phyloP scores from a whole-genome alignment of 2,329 filamentous ascomycete genomes.

The Aquanectria penicillioides region DNA sequence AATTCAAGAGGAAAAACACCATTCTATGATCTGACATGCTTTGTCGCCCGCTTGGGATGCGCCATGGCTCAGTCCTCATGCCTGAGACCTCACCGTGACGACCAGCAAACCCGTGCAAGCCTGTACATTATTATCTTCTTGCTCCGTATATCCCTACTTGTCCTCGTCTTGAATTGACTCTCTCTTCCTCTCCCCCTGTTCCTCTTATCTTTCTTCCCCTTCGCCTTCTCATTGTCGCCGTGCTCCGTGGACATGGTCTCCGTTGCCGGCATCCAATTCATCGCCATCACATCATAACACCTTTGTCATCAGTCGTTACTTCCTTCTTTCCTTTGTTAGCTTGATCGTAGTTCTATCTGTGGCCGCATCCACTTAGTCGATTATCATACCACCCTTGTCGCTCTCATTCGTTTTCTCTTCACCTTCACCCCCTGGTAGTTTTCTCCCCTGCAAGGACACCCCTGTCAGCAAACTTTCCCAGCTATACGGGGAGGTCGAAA shows the following conservation, averaged over 20 bases:
- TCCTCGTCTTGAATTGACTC: not conserved
- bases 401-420: slow-evolving; percentile 4
- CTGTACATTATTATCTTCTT: too few relatives aligned
- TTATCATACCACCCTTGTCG: not conserved
- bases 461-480: not conserved
- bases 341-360: not conserved
- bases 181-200: too few relatives aligned
- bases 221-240: not conserved
- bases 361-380: not conserved
- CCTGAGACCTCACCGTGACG: slow-evolving; percentile 8
- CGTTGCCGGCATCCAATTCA: not conserved
- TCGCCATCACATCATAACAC: not conserved
- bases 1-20: not conserved
- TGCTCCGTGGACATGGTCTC: not conserved
- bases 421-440: not conserved
- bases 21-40: not conserved
- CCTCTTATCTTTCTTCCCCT: not conserved
- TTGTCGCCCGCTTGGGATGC: not conserved
- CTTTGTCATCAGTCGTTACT: not conserved
- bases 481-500: too few relatives aligned
- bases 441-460: not conserved
- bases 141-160: too few relatives aligned
- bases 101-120: not conserved
- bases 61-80: not conserved
- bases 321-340: not conserved